Conservation (phyloP, 768 basidiomycete genomes). For the Lepiota brunneoincarnata region DNA sequence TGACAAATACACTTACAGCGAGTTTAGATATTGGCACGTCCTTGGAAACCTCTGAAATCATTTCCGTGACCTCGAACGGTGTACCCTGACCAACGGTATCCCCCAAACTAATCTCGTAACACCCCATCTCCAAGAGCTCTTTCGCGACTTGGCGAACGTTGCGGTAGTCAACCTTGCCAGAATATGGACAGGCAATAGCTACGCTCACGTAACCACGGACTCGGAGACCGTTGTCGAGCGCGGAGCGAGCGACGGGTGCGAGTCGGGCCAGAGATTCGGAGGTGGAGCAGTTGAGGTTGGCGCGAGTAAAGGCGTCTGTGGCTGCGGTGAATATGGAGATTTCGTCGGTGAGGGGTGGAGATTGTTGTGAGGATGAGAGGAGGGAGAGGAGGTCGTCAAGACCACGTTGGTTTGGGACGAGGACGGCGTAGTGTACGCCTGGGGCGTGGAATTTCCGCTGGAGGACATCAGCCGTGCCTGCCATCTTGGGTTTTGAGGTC, state of each 20-base stretch:
- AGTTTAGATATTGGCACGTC: conserved; percentile 59
- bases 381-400: conserved; percentile 65
- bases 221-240: conserved; percentile 57
- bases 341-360: conserved; percentile 67
- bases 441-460: conserved; percentile 41
- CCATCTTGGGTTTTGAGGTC: too few species aligned
- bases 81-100: conserved; percentile 91
- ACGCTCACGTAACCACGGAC: conserved; percentile 88
- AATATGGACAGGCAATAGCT: conserved; percentile 81
- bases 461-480: conserved; percentile 77
- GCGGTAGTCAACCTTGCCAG: conserved; percentile 67
- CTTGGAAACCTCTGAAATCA: conserved; percentile 71
- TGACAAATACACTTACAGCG: conserved; percentile 47
- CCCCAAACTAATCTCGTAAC: conserved; percentile 89
- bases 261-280: conserved; percentile 68
- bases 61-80: conserved; percentile 59
- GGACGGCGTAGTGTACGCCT: conserved; percentile 70
- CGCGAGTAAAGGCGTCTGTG: conserved; percentile 80
- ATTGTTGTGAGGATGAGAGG: conserved; percentile 37
- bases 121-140: conserved; percentile 83
- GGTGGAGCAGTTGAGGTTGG: conserved; percentile 80
- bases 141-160: conserved; percentile 68
- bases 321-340: conserved; percentile 89
- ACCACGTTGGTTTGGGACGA: conserved; percentile 79
- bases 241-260: conserved; percentile 57